phyloP scores from a whole-genome alignment of 331 rosid species.

The Prunus yedoensis region DNA sequence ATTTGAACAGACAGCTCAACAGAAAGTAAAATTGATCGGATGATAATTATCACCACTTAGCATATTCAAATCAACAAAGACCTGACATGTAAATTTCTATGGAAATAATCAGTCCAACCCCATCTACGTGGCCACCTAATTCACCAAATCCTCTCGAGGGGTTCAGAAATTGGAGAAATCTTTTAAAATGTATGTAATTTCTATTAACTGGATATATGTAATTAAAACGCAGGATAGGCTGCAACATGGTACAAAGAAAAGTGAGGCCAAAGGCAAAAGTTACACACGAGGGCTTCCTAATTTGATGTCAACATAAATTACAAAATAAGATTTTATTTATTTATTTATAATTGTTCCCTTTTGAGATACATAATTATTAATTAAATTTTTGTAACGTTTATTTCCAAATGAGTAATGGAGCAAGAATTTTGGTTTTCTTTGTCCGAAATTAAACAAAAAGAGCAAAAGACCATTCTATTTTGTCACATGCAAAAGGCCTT shows the following conservation, averaged over 20 bases:
- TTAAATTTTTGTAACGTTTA: background rate
- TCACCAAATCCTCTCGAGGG: background rate
- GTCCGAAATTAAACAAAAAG: background rate
- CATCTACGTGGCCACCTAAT: background rate
- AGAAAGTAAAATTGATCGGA: background rate
- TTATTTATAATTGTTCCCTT: background rate
- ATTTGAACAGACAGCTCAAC: background rate
- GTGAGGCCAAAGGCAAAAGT: background rate
- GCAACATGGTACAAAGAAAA: background rate
- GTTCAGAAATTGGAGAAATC: background rate
- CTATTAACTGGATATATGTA: background rate
- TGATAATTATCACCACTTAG: background rate
- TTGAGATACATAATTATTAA: background rate
- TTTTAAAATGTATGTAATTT: background rate
- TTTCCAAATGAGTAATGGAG: background rate
- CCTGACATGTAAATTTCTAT: background rate
- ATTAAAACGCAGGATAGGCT: background rate
- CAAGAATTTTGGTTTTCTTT: background rate
- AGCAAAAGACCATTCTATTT: background rate
- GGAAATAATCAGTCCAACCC: background rate
- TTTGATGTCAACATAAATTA: background rate
- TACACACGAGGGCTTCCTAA: background rate
- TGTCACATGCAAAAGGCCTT: background rate
- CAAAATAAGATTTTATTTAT: background rate
- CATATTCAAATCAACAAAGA: background rate